A percentile compares a stretch with the other conserved stretches of the same genome.
Conservation (phyloP, 2,329 filamentous ascomycete genomes). For the Pseudogymnoascus sp. region DNA sequence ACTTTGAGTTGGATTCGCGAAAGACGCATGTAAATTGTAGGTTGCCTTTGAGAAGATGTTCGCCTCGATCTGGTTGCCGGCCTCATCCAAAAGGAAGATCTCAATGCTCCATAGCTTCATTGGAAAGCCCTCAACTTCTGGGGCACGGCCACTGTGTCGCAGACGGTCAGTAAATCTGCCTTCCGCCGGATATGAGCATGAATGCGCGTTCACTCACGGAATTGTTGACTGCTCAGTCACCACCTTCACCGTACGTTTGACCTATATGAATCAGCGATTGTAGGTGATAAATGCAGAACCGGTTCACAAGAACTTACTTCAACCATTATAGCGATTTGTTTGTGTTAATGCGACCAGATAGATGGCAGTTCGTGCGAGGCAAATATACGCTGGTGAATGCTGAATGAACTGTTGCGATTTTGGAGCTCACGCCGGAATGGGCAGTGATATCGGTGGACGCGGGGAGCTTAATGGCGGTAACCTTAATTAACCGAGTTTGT, state of each 20-base stretch:
- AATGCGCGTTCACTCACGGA: constrained; percentile 38
- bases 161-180: constrained; percentile 17
- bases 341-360: not conserved
- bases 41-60: constrained; percentile 85
- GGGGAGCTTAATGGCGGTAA: constrained; percentile 9
- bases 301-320: constrained; percentile 7
- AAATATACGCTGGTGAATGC: constrained; percentile 1
- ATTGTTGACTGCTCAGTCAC: constrained; percentile 81
- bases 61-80: constrained; percentile 75
- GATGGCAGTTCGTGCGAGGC: not conserved
- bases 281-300: not conserved
- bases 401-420: constrained; percentile 15
- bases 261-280: constrained; percentile 34
- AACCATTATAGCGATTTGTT: constrained; percentile 1
- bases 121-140: constrained; percentile 78
- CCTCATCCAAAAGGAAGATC: constrained; percentile 75
- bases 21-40: constrained; percentile 91
- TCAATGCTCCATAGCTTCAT: constrained; percentile 90
- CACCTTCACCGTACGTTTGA: constrained; percentile 85
- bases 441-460: constrained; percentile 15
- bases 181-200: not conserved
- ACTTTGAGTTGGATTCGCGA: constrained; percentile 82
- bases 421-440: constrained; percentile 17
- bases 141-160: constrained; percentile 63
- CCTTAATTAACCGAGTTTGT: constrained; percentile 9